A percentile compares a stretch with the other conserved stretches of the same genome.
Evolutionary conservation across 2,329 filamentous ascomycete genomes (phyloP).

Genomic region (Arthrobotrys megalospora): DNA sequence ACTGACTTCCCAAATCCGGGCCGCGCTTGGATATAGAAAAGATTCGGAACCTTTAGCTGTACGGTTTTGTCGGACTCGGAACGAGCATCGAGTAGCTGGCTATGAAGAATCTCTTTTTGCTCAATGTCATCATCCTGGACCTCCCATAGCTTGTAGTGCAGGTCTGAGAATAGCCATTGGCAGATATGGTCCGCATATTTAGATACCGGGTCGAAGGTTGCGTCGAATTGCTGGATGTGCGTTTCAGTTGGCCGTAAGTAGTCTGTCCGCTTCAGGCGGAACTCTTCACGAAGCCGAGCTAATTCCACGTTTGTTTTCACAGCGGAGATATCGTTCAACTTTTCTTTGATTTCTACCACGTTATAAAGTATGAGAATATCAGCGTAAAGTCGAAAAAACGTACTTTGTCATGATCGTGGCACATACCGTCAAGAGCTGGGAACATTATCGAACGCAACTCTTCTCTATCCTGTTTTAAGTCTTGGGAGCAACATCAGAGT

Average conservation of each 20-base stretch:
- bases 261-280: conserved; percentile 30
- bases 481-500: not conserved
- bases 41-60: conserved; percentile 10
- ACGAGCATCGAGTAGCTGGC: conserved; percentile 3
- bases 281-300: conserved; percentile 37
- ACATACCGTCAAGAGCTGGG: conserved; percentile 44
- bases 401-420: not conserved
- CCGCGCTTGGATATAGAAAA: conserved; percentile 52
- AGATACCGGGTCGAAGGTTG: conserved; percentile 43
- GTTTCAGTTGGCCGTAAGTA: conserved; percentile 40
- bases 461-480: conserved; percentile 35
- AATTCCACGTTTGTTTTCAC: conserved; percentile 28
- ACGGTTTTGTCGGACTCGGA: not conserved
- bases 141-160: conserved; percentile 48
- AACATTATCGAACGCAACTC: conserved; percentile 48
- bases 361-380: not conserved
- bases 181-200: conserved; percentile 50
- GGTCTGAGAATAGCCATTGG: conserved; percentile 55
- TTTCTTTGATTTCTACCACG: conserved; percentile 23
- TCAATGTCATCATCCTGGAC: conserved; percentile 21
- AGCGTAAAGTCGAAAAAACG: not conserved
- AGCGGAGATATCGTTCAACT: conserved; percentile 39
- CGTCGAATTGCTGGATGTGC: conserved; percentile 40
- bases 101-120: conserved; percentile 28
- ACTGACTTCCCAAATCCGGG: conserved; percentile 58